Base-by-base conservation (phyloP, 768 basidiomycete species). In the Russula virescens region DNA sequence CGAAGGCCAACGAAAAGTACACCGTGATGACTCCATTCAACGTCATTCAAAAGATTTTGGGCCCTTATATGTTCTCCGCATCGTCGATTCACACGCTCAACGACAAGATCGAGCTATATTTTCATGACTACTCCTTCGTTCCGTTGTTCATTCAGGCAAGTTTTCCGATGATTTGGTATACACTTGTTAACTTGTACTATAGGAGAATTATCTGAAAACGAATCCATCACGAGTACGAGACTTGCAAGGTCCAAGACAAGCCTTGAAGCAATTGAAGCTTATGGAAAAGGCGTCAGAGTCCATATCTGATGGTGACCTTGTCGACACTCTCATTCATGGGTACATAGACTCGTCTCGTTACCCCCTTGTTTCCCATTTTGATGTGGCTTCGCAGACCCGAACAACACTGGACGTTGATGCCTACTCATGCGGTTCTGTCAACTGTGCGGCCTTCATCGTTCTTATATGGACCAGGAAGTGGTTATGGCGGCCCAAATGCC, bases 331-430 rank as follows among this genome's bases (percentile, higher is more conserved):
- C 70, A 96, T 99, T 69, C 96, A 96, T 69, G 91, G 94, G 95
- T 94, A 69, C 43, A 77, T 70, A 48, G 60, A 11, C 21, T 66
- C 35, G 16, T 62, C 18, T 35, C 8, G 7, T 51, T 43, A 38
- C 26, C 23, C n/a, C 19, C 25, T 23, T 16, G n/a, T n/a, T 23
- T 14, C 40, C 18, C 43, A 28, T 58, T n/a, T 45, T 53, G 11
- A 55, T 13, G 26, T 21, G 19, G 7, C 13, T 34, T 28, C 50
- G 5, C 65, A 95, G 94, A 16, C 82, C 90, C 0, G 91, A 98
- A 72, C 95, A 98, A 69, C 94, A 98, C 68, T 99, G 97, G 97
- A 80, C 87, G 13, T 75, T 99, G 60, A 91, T 99, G 85, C 97
- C 97, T 0, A 73, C 94, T 0, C 97, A 99, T 71, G 94, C 94